Evolutionary conservation across 768 basidiomycete genomes (phyloP), one percentile per base, ranked within the genome.

Genomic region (Tulasnella sp.): DNA sequence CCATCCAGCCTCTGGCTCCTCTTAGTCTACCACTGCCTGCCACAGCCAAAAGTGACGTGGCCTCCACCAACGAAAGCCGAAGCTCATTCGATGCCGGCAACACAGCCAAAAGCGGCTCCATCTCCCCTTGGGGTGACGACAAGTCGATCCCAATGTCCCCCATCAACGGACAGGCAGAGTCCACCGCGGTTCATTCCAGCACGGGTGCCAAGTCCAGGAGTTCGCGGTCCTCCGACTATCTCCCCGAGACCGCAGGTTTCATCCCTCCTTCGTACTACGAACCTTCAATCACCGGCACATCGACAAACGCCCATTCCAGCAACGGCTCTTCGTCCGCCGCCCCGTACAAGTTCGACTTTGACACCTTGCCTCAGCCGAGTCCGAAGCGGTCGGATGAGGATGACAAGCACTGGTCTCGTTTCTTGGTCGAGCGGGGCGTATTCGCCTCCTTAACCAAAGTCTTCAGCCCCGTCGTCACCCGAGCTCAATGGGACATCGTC

Each of bases 401-500:
- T 15, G 92, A 93, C 20, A 92, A 93, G 2, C 89, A 92, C 67
- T 76, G 46, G 75, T 29, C 42, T 18, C 29, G 44, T 10, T 39
- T 51, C 55, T 18, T 67, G 35, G n/a, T 4, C 37, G 26, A 67
- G 32, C 51, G 72, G 5, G 29, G 32, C 48, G 55, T 78, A 3
- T 94, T 94, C 80, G 87, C 89, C 26, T 91, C 92, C 42, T 84
- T 94, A 77, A 93, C 93, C 61, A 87, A 86, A 55, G 86, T 94
- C 29, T 86, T 92, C 73, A 92, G 88, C 79, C 90, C 92, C 20
- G 86, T 91, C 77, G 89, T 94, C 73, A 87, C 89, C 74, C 87
- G 93, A n/a, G 92, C 89, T 3, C 93, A 95, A 81, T 94, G 93
- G 93, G 92, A 94, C 83, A 91, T 94, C 39, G 91, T 94, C 40